Conservation (phyloP, 768 basidiomycete species). For the Lyophyllum decastes region DNA sequence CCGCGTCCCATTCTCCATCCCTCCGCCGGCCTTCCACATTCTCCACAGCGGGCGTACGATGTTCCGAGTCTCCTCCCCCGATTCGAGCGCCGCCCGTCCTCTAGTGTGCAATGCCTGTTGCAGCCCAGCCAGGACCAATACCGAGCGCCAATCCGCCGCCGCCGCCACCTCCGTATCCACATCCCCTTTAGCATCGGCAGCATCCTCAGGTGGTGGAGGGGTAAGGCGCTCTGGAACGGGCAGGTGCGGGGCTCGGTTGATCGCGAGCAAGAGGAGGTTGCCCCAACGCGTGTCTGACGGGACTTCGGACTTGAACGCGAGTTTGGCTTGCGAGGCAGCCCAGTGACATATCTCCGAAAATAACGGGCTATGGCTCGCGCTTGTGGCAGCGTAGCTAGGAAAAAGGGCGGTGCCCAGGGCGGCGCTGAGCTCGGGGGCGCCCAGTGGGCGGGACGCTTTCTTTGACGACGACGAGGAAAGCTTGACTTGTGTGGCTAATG, state of each 20-base stretch:
- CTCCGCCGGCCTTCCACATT: constrained; percentile 34
- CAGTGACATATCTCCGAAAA: constrained; percentile 20
- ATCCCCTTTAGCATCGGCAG: neutral
- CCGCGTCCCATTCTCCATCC: constrained; percentile 9
- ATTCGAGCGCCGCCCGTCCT: neutral
- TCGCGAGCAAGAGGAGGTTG: constrained; percentile 40
- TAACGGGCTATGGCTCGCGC: neutral
- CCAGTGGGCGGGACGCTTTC: neutral
- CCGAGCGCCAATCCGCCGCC: constrained; percentile 38
- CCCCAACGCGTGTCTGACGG: constrained; percentile 41
- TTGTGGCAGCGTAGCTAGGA: constrained; percentile 15
- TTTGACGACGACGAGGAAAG: too few relatives aligned
- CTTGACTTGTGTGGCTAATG: neutral
- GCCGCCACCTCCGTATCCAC: neutral
- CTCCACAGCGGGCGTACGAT: constrained; percentile 39
- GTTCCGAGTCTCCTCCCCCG: constrained; percentile 19
- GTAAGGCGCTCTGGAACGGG: neutral
- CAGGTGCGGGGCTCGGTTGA: constrained; percentile 19
- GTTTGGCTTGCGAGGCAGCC: constrained; percentile 23
- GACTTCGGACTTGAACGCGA: constrained; percentile 30
- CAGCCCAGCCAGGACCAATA: constrained; percentile 41
- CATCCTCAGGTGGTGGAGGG: neutral
- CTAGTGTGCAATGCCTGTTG: constrained; percentile 25
- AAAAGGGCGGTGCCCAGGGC: constrained; percentile 26
- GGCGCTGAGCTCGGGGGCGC: constrained; percentile 16